These are phyloP conservation scores for Pistacia vera DNA, from an alignment of 345 rosid species.

Conservation along the genomic window DNA sequence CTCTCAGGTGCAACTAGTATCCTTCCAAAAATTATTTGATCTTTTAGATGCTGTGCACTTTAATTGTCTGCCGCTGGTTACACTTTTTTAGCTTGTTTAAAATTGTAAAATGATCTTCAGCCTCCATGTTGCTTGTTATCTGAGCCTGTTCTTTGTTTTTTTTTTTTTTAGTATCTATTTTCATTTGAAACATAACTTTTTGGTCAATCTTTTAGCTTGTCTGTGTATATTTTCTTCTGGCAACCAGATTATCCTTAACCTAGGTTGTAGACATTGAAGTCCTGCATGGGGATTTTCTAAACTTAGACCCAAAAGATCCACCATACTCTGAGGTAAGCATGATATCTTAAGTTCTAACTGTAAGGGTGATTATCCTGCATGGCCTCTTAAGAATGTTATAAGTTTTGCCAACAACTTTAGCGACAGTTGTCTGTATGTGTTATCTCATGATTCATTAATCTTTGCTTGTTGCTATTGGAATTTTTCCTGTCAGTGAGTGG, in stretches of 20 bases:
- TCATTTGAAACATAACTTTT: conserved; percentile 4
- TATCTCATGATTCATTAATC: neutral
- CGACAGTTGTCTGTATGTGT: neutral
- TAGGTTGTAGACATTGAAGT: conserved; percentile 56
- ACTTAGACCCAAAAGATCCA: conserved; percentile 59
- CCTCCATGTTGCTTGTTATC: neutral
- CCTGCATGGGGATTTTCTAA: conserved; percentile 68
- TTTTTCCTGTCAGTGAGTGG: neutral
- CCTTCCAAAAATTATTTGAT: conserved; percentile 36
- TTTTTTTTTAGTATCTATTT: conserved; percentile 13
- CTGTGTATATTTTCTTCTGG: neutral
- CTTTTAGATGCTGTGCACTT: neutral
- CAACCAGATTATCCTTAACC: conserved; percentile 36
- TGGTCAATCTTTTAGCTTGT: neutral
- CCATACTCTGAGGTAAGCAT: conserved; percentile 57
- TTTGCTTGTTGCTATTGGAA: neutral
- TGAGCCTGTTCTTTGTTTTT: neutral
- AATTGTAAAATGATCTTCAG: neutral
- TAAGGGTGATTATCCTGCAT: neutral
- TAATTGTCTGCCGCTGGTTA: neutral
- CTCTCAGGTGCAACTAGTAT: conserved; percentile 91
- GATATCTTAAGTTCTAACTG: neutral
- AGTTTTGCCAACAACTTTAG: neutral
- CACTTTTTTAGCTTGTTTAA: neutral
- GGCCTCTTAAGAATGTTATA: neutral